Percentiles rank a stretch among this genome's conserved stretches.
phyloP scores from a whole-genome alignment of 2,329 filamentous ascomycete genomes.

The Xylaria sp. region DNA sequence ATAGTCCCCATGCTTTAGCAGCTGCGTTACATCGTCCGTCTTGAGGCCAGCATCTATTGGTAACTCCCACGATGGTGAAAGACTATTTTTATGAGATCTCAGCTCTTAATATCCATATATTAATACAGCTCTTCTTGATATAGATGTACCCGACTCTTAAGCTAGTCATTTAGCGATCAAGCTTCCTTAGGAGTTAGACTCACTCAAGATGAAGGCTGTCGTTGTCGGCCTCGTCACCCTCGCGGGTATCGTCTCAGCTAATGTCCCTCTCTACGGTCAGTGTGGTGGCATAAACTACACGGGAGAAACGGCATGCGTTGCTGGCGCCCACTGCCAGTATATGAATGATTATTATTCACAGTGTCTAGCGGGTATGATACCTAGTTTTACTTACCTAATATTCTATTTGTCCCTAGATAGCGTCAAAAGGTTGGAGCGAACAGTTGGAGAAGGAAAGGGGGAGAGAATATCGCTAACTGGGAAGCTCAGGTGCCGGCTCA shows the following conservation, averaged over 20 bases:
- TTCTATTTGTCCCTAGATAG: neutral
- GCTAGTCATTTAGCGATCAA: constrained; percentile 5
- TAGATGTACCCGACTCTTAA: constrained; percentile 4
- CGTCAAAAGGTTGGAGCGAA: neutral
- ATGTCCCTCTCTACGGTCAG: constrained; percentile 48
- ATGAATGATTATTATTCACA: constrained; percentile 53
- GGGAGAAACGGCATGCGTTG: constrained; percentile 49
- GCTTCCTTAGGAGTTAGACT: neutral
- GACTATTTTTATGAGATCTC: neutral
- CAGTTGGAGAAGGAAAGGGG: neutral
- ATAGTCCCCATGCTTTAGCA: constrained; percentile 26
- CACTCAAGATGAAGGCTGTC: constrained; percentile 43
- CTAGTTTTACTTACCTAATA: neutral
- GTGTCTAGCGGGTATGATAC: constrained; percentile 47
- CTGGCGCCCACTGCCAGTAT: constrained; percentile 47
- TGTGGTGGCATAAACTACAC: constrained; percentile 52
- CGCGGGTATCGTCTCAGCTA: constrained; percentile 40
- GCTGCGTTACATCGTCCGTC: constrained; percentile 25
- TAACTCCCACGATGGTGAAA: constrained; percentile 4
- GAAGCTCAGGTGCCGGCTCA: constrained; percentile 17
- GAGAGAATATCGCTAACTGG: constrained; percentile 19
- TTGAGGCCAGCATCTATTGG: constrained; percentile 16
- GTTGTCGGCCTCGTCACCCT: constrained; percentile 41
- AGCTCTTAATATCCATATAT: neutral
- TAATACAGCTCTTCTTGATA: neutral